phyloP scores from a whole-genome alignment of 139 green algal genomes.

The Edaphochlamys debaryana region DNA sequence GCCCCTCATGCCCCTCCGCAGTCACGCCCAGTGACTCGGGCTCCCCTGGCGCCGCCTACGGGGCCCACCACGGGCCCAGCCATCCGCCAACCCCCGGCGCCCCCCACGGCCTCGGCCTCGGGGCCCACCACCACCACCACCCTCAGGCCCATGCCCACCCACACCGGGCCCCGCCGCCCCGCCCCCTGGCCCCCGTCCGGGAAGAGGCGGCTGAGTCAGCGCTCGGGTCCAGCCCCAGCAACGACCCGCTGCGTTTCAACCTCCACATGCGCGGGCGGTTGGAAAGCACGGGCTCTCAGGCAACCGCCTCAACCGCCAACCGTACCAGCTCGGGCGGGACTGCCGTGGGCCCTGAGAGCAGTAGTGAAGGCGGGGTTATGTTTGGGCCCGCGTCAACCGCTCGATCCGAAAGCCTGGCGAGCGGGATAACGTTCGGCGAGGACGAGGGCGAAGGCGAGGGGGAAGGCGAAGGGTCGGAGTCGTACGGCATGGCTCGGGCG shows the following conservation, averaged over 20 bases:
- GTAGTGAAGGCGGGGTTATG: background rate
- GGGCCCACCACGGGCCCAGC: background rate
- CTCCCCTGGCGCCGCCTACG: background rate
- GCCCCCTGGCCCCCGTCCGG: background rate
- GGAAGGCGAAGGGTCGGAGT: too few species aligned
- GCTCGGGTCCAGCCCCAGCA: background rate
- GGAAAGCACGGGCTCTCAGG: too few species aligned
- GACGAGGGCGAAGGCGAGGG: too few species aligned
- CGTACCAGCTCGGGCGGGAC: background rate
- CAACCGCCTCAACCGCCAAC: background rate
- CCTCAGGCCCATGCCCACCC: background rate
- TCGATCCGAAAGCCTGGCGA: too few species aligned
- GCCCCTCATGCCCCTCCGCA: too few species aligned
- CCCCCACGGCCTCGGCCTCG: background rate
- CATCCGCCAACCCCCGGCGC: too few species aligned
- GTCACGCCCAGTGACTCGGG: background rate
- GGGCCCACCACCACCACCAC: background rate
- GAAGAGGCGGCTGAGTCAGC: conserved; percentile 24
- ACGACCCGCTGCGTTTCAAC: too few species aligned
- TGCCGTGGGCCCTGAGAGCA: background rate
- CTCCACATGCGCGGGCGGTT: too few species aligned
- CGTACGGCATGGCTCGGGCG: too few species aligned
- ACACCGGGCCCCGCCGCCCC: background rate
- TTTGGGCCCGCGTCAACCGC: too few species aligned
- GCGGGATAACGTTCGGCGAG: too few species aligned